Conservation (phyloP, 495 filamentous ascomycete genomes). For the Penicillium pancosmium region DNA sequence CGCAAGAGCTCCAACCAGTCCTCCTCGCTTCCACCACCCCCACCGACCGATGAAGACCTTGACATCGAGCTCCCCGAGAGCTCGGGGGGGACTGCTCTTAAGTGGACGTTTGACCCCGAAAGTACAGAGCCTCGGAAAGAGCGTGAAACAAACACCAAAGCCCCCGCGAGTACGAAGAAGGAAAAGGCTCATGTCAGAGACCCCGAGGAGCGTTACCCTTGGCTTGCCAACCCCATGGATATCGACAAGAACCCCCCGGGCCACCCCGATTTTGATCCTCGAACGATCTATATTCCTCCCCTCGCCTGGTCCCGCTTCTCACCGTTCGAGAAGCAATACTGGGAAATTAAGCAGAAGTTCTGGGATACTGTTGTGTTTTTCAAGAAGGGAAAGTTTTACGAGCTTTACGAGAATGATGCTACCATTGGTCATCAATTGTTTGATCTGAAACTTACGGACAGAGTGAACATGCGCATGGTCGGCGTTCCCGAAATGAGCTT, state of each 20-base stretch:
- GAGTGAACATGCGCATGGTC: conserved; percentile 99
- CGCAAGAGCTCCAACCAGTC: conserved; percentile 63
- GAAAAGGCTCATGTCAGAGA: conserved; percentile 76
- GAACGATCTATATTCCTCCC: conserved; percentile 85
- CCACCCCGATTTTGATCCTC: conserved; percentile 92
- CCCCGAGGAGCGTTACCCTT: conserved; percentile 80
- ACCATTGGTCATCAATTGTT: conserved; percentile 97
- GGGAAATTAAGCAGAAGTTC: conserved; percentile 98
- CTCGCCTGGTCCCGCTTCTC: conserved; percentile 77
- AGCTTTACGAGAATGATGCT: conserved; percentile 97
- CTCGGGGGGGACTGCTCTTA: conserved; percentile 71
- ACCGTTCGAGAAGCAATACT: conserved; percentile 97
- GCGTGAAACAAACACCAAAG: conserved; percentile 44
- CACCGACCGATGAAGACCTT: conserved; percentile 53
- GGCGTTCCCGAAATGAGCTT: conserved; percentile 90
- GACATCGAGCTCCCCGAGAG: conserved; percentile 54
- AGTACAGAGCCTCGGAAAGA: conserved; percentile 63
- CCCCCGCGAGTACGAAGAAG: conserved; percentile 60
- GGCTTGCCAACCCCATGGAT: conserved; percentile 85
- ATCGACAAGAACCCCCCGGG: conserved; percentile 75
- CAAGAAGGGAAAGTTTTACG: conserved; percentile 99
- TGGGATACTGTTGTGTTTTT: conserved; percentile 99
- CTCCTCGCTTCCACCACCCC: conserved; percentile 51
- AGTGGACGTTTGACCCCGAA: conserved; percentile 88
- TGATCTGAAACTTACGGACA: conserved; percentile 95